Conservation (phyloP, 306 rosid genomes). For the Quercus mongolica region DNA sequence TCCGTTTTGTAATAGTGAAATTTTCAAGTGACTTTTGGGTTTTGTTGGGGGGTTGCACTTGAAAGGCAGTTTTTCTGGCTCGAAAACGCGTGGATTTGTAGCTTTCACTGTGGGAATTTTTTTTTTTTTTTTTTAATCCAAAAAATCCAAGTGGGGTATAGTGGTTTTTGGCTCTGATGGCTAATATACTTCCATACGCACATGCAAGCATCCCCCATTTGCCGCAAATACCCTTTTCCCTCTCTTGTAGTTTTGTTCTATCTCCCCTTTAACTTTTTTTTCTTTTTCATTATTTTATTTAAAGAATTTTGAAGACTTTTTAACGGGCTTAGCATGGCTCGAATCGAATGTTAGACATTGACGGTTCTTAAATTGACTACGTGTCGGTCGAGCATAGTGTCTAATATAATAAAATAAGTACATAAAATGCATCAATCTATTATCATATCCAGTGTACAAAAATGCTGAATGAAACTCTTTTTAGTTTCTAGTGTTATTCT, state of each 20-base stretch:
- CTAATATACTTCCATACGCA: slow-evolving; percentile 37
- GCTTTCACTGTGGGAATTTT: slow-evolving; percentile 16
- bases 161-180: slow-evolving; percentile 34
- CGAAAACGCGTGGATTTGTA: slow-evolving; percentile 68
- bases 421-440: rapidly evolving
- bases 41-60: no score
- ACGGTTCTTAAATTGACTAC: no score
- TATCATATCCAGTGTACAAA: no score
- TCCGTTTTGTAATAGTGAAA: no score
- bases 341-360: no score
- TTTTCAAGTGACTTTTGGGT: no score
- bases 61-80: slow-evolving; percentile 12
- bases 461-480: no score
- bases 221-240: slow-evolving; percentile 44
- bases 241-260: background rate
- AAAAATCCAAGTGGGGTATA: slow-evolving; percentile 46
- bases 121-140: background rate
- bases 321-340: no score
- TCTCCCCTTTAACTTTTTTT: background rate
- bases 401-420: no score
- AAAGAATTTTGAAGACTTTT: background rate
- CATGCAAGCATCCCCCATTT: slow-evolving; percentile 56
- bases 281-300: background rate
- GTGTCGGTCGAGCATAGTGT: no score
- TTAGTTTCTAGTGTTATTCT: no score